These are phyloP conservation scores for Suillus bovinus DNA, from an alignment of 768 basidiomycete genomes.

Conservation along the genomic window DNA sequence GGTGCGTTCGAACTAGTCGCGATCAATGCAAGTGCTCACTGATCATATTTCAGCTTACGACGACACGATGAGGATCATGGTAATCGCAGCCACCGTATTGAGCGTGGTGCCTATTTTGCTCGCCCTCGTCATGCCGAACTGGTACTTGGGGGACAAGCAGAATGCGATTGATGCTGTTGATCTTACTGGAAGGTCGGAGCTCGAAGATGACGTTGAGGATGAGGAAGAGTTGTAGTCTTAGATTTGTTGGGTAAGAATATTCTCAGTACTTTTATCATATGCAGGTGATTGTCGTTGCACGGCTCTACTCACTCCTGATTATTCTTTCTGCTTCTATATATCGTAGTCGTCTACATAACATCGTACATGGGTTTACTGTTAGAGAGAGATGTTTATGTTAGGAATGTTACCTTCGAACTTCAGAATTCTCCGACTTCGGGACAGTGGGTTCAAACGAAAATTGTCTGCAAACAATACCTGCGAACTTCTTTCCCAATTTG, in stretches of 20 bases:
- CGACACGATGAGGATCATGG: slow-evolving; percentile 58
- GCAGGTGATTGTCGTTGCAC: too few relatives aligned
- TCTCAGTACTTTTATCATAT: neutral
- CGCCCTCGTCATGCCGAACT: slow-evolving; percentile 62
- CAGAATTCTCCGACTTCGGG: too few relatives aligned
- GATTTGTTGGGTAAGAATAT: neutral
- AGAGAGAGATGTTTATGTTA: too few relatives aligned
- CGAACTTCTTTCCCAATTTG: too few relatives aligned
- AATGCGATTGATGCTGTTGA: slow-evolving; percentile 58
- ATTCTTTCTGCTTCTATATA: too few relatives aligned
- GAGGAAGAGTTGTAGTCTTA: neutral
- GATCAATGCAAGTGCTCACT: neutral
- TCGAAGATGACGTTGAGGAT: neutral
- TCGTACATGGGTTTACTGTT: too few relatives aligned
- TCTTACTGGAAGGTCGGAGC: slow-evolving; percentile 17
- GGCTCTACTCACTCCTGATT: too few relatives aligned
- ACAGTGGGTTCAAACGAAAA: too few relatives aligned
- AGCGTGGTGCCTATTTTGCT: slow-evolving; percentile 60
- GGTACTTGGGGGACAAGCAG: slow-evolving; percentile 68
- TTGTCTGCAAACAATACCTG: too few relatives aligned
- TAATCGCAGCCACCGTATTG: slow-evolving; percentile 52
- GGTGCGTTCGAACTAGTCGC: slow-evolving; percentile 30
- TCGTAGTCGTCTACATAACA: too few relatives aligned
- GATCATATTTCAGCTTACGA: slow-evolving; percentile 41
- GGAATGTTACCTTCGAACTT: too few relatives aligned